These are phyloP conservation scores for Pezizomycotina sp. DNA, from an alignment of 2,329 filamentous ascomycete genomes.

Conservation along the genomic window DNA sequence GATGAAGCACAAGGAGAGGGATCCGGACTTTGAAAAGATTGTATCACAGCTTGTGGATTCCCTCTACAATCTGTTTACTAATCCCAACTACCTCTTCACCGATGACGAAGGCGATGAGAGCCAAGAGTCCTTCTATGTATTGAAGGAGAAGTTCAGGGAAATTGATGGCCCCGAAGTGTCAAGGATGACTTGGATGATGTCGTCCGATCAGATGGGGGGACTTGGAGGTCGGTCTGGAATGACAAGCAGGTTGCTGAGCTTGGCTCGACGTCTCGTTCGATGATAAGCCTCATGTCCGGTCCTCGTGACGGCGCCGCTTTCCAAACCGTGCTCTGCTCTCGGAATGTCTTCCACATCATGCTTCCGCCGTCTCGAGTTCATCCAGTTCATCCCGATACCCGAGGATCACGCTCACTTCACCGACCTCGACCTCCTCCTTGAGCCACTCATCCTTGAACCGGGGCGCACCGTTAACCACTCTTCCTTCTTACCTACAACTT, in stretches of 20 bases:
- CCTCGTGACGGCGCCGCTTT: constrained; percentile 38
- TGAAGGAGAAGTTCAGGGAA: constrained; percentile 43
- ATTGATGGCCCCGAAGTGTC: constrained; percentile 49
- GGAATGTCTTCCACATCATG: constrained; percentile 64
- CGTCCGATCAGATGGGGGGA: constrained; percentile 49
- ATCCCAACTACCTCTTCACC: constrained; percentile 57
- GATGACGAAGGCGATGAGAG: constrained; percentile 41
- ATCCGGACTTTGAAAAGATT: constrained; percentile 67
- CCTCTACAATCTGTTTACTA: constrained; percentile 64
- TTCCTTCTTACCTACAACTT: constrained; percentile 81
- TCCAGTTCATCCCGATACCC: constrained; percentile 81
- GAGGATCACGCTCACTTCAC: constrained; percentile 75
- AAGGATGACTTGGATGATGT: constrained; percentile 57
- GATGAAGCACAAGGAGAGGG: constrained; percentile 54
- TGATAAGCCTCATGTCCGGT: constrained; percentile 55
- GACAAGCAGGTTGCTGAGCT: constrained; percentile 60
- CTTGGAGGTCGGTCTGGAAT: constrained; percentile 49
- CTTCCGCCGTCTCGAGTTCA: constrained; percentile 58
- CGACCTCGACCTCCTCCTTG: constrained; percentile 66
- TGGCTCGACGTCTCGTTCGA: constrained; percentile 46
- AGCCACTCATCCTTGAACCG: constrained; percentile 81
- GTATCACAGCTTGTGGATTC: constrained; percentile 56
- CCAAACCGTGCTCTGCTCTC: constrained; percentile 55
- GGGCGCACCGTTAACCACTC: constrained; percentile 68
- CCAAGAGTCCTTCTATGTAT: constrained; percentile 38